Evolutionary conservation across 352 stramenopile species (phyloP).

Genomic region (Globisporangium spiculum): DNA sequence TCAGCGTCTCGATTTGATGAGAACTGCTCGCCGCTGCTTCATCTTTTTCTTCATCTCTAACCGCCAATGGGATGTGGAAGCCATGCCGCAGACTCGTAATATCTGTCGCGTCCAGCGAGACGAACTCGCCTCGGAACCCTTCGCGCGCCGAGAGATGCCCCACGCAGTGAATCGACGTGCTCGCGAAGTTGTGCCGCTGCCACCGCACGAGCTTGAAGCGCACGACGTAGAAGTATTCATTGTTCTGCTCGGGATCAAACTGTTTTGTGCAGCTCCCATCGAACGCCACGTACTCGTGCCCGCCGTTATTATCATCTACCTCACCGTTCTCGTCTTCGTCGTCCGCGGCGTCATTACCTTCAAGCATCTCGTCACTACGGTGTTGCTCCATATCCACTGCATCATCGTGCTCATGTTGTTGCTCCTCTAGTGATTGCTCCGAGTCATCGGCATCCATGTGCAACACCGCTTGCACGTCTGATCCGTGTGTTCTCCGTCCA

Average conservation of each 20-base stretch:
- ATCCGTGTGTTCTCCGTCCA: background rate
- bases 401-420: constrained; percentile 3
- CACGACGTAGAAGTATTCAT: constrained; percentile 30
- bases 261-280: constrained; percentile 10
- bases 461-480: background rate
- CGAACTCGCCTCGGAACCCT: constrained; percentile 18
- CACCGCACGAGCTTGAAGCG: constrained; percentile 50
- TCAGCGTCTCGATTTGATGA: constrained; percentile 23
- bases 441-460: background rate
- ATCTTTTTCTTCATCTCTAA: background rate
- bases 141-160: constrained; percentile 15
- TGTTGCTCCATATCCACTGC: background rate
- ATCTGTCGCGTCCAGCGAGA: constrained; percentile 13
- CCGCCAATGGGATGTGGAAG: constrained; percentile 6
- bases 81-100: background rate
- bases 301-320: background rate
- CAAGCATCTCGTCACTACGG: background rate
- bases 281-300: constrained; percentile 9
- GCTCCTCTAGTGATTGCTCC: background rate
- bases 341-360: background rate
- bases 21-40: background rate
- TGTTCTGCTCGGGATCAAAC: constrained; percentile 9
- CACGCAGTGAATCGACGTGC: constrained; percentile 20
- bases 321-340: background rate
- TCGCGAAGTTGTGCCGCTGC: constrained; percentile 23